Conservation (phyloP, 2,329 filamentous ascomycete genomes). For the Aurifilum marmelostoma region DNA sequence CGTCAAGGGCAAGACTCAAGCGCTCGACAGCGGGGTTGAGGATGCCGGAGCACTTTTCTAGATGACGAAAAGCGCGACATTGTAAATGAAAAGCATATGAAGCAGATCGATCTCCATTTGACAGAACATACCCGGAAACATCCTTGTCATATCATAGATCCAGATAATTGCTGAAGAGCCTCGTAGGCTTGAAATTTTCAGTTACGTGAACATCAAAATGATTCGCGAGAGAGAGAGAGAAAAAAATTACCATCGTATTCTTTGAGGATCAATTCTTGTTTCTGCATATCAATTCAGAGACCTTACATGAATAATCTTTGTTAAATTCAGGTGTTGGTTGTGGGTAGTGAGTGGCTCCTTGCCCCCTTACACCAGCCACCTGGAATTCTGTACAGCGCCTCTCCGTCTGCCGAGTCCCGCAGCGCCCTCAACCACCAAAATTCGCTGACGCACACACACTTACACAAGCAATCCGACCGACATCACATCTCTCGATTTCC, state of each 20-base stretch:
- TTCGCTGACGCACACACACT: slow-evolving; percentile 2
- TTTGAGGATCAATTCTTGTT: background rate
- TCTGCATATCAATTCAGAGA: no score
- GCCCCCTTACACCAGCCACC: slow-evolving; percentile 5
- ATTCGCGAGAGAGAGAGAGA: no score
- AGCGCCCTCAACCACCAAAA: background rate
- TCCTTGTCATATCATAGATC: background rate
- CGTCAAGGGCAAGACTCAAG: slow-evolving; percentile 47
- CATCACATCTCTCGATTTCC: background rate
- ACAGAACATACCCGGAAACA: background rate
- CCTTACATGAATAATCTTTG: background rate
- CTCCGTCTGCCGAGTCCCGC: slow-evolving; percentile 2
- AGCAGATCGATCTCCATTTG: background rate
- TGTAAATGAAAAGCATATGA: background rate
- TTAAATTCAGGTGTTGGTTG: background rate
- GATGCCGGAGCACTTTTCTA: slow-evolving; percentile 25
- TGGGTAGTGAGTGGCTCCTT: slow-evolving; percentile 1
- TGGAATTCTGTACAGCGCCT: background rate
- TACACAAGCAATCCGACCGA: background rate
- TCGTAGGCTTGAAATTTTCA: background rate
- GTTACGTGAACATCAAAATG: no score
- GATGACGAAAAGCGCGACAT: background rate
- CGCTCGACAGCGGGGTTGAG: slow-evolving; percentile 5
- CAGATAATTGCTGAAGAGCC: background rate
- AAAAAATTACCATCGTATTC: no score